Percentiles rank a stretch among this genome's conserved stretches.
Evolutionary conservation across 352 stramenopile species (phyloP).

Genomic region (Globisporangium spiculum): DNA sequence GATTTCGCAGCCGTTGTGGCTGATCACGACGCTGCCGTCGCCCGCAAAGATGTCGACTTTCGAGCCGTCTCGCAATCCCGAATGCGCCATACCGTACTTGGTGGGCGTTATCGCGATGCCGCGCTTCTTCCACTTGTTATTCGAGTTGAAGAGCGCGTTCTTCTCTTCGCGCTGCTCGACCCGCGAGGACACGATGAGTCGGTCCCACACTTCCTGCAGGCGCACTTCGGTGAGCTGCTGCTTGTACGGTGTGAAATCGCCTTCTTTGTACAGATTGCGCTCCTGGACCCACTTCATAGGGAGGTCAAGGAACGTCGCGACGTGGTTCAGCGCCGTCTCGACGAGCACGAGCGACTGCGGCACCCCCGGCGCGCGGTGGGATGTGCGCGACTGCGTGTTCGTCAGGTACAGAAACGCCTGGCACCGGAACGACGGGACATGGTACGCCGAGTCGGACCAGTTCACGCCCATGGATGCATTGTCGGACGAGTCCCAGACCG

Average conservation of each 20-base stretch:
- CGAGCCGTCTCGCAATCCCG: conserved; percentile 40
- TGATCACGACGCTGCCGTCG: conserved; percentile 95
- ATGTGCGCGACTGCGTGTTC: conserved; percentile 93
- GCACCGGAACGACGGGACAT: conserved; percentile 88
- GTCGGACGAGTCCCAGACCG: conserved; percentile 90
- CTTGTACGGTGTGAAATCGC: conserved; percentile 91
- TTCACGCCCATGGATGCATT: conserved; percentile 94
- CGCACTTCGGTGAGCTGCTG: conserved; percentile 92
- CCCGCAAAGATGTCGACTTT: conserved; percentile 41
- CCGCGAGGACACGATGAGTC: conserved; percentile 60
- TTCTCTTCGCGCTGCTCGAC: conserved; percentile 61
- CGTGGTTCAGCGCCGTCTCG: conserved; percentile 95
- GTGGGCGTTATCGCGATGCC: conserved; percentile 82
- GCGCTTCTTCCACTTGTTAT: conserved; percentile 91
- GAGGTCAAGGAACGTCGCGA: conserved; percentile 83
- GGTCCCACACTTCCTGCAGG: conserved; percentile 84
- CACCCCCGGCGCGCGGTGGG: conserved; percentile 94
- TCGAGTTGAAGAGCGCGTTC: conserved; percentile 88
- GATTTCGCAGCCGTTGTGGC: conserved; percentile 96
- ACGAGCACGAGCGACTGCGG: conserved; percentile 90
- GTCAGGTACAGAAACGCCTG: conserved; percentile 92
- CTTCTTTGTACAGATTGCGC: conserved; percentile 91
- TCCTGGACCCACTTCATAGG: conserved; percentile 64
- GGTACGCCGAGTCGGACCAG: conserved; percentile 94
- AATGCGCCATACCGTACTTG: conserved; percentile 96